phyloP scores from a whole-genome alignment of 1,139 yeast genomes.

The Protomyces inouyei region DNA sequence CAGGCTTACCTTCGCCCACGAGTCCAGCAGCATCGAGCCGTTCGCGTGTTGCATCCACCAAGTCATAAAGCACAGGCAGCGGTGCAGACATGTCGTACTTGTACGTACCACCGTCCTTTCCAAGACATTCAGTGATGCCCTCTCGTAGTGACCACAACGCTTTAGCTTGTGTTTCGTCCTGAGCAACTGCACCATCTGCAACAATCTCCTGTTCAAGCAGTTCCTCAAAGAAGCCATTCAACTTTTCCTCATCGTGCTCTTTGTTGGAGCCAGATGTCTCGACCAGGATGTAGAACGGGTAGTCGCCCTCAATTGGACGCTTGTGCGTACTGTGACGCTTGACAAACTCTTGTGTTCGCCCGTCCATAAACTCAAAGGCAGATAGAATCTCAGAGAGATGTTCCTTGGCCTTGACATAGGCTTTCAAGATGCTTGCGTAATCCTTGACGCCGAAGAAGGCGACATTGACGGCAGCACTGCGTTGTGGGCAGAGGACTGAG shows the following conservation, averaged over 20 bases:
- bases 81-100: slow-evolving; percentile 94
- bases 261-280: slow-evolving; percentile 92
- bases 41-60: slow-evolving; percentile 68
- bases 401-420: slow-evolving; percentile 70
- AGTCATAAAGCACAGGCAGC: slow-evolving; percentile 65
- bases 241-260: slow-evolving; percentile 50
- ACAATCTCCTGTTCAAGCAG: slow-evolving; percentile 82
- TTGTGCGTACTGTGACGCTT: slow-evolving; percentile 46
- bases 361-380: slow-evolving; percentile 94
- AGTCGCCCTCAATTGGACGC: slow-evolving; percentile 74
- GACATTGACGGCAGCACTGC: slow-evolving; percentile 81
- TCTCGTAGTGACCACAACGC: slow-evolving; percentile 96
- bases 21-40: slow-evolving; percentile 51
- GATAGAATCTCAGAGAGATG: slow-evolving; percentile 82
- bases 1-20: slow-evolving; percentile 69
- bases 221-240: slow-evolving; percentile 70
- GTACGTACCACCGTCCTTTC: slow-evolving; percentile 86
- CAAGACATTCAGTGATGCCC: slow-evolving; percentile 81
- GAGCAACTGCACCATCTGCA: slow-evolving; percentile 89
- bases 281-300: slow-evolving; percentile 83
- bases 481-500: slow-evolving; percentile 84
- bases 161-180: slow-evolving; percentile 79
- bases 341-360: slow-evolving; percentile 63
- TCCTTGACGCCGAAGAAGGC: slow-evolving; percentile 80
- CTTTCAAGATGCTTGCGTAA: slow-evolving; percentile 75